phyloP scores from a whole-genome alignment of 176 grass and related monocot species.

The Eragrostis nindensis region DNA sequence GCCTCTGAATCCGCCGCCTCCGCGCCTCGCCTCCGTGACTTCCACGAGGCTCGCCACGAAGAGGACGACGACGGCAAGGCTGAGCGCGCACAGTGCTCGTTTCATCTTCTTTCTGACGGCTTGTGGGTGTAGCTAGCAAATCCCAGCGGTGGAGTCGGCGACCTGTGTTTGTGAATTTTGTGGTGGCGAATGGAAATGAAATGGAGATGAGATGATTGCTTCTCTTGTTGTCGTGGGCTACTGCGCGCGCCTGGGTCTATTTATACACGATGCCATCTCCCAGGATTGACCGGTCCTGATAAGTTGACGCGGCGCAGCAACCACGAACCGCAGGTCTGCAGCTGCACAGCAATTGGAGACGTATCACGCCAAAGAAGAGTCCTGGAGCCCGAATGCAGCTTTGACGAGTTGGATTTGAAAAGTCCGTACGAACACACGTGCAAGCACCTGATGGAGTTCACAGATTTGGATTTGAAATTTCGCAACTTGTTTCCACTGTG shows the following conservation, averaged over 20 bases:
- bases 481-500: too few species aligned
- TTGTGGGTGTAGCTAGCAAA: background rate
- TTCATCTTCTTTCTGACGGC: slow-evolving; percentile 8
- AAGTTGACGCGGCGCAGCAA: background rate
- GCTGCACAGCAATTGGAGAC: background rate
- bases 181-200: background rate
- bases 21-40: slow-evolving; percentile 35
- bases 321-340: background rate
- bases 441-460: background rate
- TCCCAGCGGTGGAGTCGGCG: background rate
- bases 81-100: background rate
- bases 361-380: background rate
- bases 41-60: slow-evolving; percentile 26
- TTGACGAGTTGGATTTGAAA: background rate
- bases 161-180: background rate
- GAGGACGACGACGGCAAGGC: slow-evolving; percentile 25
- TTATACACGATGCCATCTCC: background rate
- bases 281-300: background rate
- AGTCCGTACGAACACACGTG: background rate
- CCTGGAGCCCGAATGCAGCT: too few species aligned
- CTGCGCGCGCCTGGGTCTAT: background rate
- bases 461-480: background rate
- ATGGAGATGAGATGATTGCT: background rate
- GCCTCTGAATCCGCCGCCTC: background rate
- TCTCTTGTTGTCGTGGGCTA: background rate